Conservation (phyloP, 768 basidiomycete species). For the Lactifluus piperatus region DNA sequence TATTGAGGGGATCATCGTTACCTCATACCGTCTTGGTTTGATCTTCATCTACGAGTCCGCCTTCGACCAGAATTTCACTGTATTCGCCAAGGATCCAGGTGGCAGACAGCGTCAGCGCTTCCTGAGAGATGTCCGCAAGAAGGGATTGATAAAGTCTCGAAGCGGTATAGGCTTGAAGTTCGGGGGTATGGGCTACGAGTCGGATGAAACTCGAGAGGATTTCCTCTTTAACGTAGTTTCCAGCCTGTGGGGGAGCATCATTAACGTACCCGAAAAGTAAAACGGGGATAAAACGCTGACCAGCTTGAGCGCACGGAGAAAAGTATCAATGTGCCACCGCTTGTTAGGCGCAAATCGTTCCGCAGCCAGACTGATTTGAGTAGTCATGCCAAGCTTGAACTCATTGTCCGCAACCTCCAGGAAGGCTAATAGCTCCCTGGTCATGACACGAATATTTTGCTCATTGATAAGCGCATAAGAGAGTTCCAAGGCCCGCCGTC, state of each 20-base stretch:
- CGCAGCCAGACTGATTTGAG: slow-evolving; percentile 91
- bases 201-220: slow-evolving; percentile 92
- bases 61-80: slow-evolving; percentile 80
- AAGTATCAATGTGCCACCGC: slow-evolving; percentile 98
- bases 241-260: slow-evolving; percentile 50
- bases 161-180: slow-evolving; percentile 90
- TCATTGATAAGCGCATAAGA: slow-evolving; percentile 98
- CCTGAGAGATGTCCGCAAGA: slow-evolving; percentile 88
- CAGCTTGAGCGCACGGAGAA: slow-evolving; percentile 83
- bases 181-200: slow-evolving; percentile 92
- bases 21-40: slow-evolving; percentile 52
- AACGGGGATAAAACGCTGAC: slow-evolving; percentile 37
- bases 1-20: background rate
- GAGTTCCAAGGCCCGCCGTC: slow-evolving; percentile 90
- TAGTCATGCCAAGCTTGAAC: slow-evolving; percentile 97
- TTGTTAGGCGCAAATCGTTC: slow-evolving; percentile 97
- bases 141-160: slow-evolving; percentile 86
- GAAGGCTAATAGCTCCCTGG: slow-evolving; percentile 89
- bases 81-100: slow-evolving; percentile 98
- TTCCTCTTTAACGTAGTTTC: slow-evolving; percentile 96
- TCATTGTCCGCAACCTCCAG: slow-evolving; percentile 98
- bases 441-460: slow-evolving; percentile 83
- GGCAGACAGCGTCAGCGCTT: slow-evolving; percentile 85
- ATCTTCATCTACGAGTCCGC: slow-evolving; percentile 74
- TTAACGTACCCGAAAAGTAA: background rate